Conservation (phyloP, 2,329 filamentous ascomycete genomes). For the Macrophomina pseudophaseolina region DNA sequence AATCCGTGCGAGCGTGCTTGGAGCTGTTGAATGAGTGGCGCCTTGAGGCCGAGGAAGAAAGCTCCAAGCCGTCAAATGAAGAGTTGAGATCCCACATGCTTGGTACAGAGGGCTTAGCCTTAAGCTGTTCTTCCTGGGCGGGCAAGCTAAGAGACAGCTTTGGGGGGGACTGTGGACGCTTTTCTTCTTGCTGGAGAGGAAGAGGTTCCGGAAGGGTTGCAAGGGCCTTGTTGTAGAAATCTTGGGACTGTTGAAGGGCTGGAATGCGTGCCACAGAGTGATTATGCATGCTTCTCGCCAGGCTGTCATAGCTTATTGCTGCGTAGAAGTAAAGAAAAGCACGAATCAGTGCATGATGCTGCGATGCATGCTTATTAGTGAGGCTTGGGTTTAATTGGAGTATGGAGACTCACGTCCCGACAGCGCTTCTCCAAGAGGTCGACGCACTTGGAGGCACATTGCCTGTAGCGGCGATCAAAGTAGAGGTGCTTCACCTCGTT, state of each 20-base stretch:
- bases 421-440: conserved; percentile 33
- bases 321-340: conserved; percentile 46
- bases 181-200: neutral
- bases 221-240: conserved; percentile 42
- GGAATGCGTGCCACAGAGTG: conserved; percentile 35
- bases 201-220: conserved; percentile 29
- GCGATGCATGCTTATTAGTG: neutral
- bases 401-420: neutral
- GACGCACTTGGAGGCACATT: conserved; percentile 40
- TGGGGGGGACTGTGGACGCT: neutral
- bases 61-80: neutral
- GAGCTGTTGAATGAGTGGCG: conserved; percentile 13
- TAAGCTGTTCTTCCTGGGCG: neutral
- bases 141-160: neutral
- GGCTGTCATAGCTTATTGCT: conserved; percentile 43
- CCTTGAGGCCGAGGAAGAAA: neutral
- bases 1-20: conserved; percentile 12
- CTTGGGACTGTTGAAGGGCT: conserved; percentile 42
- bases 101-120: neutral
- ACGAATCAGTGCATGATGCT: conserved; percentile 43
- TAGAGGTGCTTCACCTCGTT: conserved; percentile 26
- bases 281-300: conserved; percentile 42
- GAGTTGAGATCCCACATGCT: conserved; percentile 23
- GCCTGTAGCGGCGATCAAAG: conserved; percentile 41
- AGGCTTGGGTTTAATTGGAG: neutral